Base-by-base conservation (phyloP, 768 basidiomycete species). In the Tylopilus sp. region DNA sequence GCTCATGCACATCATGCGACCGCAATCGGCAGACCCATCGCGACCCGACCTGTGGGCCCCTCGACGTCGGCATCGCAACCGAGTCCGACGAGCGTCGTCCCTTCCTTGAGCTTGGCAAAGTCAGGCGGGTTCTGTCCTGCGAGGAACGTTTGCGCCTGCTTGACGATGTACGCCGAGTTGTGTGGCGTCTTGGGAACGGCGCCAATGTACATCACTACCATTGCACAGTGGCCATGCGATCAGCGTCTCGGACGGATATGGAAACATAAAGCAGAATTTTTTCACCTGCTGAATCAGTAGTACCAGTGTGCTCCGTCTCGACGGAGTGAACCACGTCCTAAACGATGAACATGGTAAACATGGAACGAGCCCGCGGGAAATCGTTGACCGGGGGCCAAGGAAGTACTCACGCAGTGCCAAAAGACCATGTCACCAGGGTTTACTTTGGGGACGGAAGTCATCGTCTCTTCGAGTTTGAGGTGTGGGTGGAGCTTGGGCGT, bases 401-500 rank as follows among this genome's bases (percentile, higher is more conserved):
- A n/a, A n/a, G 31, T 3, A 2, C 71, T 39, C 47, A 77, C 80
- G 51, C 82, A 84, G 57, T 87, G 85, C 85, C 88, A 89, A 68
- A 85, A 88, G 3, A 88, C 85, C 59, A 84, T 81, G 61, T 91
- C 88, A 2, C 89, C 89, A 0, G 88, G 87, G 46, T 75, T 72
- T 6, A 91, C 88, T 54, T 75, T 79, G 2, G 88, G 88, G 9
- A 87, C 73, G 2, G 83, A 81, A 23, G 80, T 79, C 85, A 91
- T 88, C 1, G 81, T 82, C 42, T 78, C 68, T 0, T 77, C 75
- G 2, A 89, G 74, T 51, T 73, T 71, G 48, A 91, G 71, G 64
- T 91, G 84, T 6, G 88, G 88, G 61, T 91, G 87, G 1, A 77
- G 72, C 15, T 56, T 66, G 17, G 80, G 73, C 13, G 76, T 84